Evolutionary conservation across 257 asterid species (phyloP).

Genomic region (Cordia subcordata): DNA sequence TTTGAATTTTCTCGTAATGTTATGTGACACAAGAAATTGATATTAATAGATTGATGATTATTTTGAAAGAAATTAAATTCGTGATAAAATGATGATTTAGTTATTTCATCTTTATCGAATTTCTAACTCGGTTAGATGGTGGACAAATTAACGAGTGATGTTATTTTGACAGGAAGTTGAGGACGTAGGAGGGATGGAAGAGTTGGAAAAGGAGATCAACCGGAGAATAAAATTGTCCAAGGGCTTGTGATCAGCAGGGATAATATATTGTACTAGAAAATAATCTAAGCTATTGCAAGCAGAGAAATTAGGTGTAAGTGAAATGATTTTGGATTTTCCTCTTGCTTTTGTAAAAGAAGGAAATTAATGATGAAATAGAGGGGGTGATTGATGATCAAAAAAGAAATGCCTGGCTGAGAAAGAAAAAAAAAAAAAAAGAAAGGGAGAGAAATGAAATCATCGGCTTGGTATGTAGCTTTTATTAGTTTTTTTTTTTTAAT

Average conservation of each 20-base stretch:
- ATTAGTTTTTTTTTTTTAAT: no score
- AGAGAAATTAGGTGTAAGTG: background rate
- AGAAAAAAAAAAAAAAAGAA: background rate
- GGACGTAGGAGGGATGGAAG: conserved; percentile 75
- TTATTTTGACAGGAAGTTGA: conserved; percentile 62
- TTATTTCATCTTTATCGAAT: background rate
- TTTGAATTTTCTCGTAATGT: no score
- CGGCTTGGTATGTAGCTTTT: no score
- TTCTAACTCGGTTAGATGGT: background rate
- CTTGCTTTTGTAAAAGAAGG: background rate
- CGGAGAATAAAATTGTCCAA: conserved; percentile 54
- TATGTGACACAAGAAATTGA: no score
- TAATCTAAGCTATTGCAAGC: background rate
- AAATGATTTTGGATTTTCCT: conserved; percentile 3
- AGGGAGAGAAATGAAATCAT: no score
- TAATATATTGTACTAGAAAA: background rate
- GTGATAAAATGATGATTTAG: no score
- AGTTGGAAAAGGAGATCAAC: conserved; percentile 64
- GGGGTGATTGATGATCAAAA: background rate
- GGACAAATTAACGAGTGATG: background rate
- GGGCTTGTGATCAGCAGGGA: conserved; percentile 20
- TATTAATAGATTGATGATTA: no score
- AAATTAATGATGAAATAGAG: background rate
- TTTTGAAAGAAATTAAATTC: no score
- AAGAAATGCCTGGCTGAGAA: background rate